These are phyloP conservation scores for Solanum paucissectum DNA, from an alignment of 257 asterid genomes.

Conservation along the genomic window DNA sequence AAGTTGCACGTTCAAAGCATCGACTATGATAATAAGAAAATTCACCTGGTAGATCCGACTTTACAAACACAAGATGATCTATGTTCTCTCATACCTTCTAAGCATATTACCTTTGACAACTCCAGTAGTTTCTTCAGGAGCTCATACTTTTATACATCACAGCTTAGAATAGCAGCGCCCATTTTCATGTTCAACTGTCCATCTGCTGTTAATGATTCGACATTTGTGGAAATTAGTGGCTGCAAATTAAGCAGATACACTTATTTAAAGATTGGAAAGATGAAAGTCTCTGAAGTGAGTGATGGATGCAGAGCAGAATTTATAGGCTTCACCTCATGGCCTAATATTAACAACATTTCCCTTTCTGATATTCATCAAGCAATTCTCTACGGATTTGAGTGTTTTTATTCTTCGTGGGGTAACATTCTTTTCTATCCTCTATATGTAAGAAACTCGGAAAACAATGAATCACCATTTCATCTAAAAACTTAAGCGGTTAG, in stretches of 20 bases:
- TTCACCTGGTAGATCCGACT: neutral
- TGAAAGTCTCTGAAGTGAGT: neutral
- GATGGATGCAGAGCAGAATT: conserved; percentile 1
- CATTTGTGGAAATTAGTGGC: neutral
- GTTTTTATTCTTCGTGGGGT: neutral
- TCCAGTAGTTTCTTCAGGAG: too few relatives aligned
- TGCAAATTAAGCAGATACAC: neutral
- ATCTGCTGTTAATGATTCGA: neutral
- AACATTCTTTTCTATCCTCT: neutral
- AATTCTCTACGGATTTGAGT: conserved; percentile 16
- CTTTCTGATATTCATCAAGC: conserved; percentile 11
- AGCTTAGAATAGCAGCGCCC: accelerated
- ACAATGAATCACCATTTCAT: too few relatives aligned
- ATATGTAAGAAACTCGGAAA: too few relatives aligned
- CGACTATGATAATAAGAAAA: neutral
- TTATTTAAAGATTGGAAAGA: conserved; percentile 7
- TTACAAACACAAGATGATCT: neutral
- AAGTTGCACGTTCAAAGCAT: too few relatives aligned
- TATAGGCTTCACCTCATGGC: neutral
- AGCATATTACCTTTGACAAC: too few relatives aligned
- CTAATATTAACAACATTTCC: neutral
- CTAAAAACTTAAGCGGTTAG: too few relatives aligned
- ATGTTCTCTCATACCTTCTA: neutral
- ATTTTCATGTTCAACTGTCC: conserved; percentile 10
- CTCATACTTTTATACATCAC: too few relatives aligned